Percentiles rank a stretch among this genome's conserved stretches.
Evolutionary conservation across 2,329 filamentous ascomycete genomes (phyloP).

Genomic region (Dactylellina cionopaga): DNA sequence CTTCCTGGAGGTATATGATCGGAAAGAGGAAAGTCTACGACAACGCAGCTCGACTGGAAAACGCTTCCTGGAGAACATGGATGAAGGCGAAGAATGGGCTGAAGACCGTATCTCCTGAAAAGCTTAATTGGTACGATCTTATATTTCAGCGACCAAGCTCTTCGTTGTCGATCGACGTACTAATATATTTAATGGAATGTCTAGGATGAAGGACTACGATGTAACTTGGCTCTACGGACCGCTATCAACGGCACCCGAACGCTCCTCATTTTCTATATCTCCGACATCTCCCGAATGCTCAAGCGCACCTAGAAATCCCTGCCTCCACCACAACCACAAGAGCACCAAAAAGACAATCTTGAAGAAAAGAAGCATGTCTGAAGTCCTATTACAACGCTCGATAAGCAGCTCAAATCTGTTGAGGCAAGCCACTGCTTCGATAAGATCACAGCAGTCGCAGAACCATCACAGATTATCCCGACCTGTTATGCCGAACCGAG

Average conservation of each 20-base stretch:
- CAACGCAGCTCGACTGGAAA: conserved; percentile 85
- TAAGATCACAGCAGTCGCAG: conserved; percentile 80
- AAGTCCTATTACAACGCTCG: conserved; percentile 90
- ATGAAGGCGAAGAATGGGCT: conserved; percentile 89
- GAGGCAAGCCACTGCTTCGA: conserved; percentile 85
- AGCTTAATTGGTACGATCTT: conserved; percentile 82
- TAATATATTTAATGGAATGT: conserved; percentile 21
- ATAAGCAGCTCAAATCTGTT: conserved; percentile 87
- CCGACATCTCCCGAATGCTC: conserved; percentile 62
- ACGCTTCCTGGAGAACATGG: conserved; percentile 97
- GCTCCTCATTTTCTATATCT: conserved; percentile 58
- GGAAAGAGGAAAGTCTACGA: conserved; percentile 80
- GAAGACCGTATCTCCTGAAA: conserved; percentile 87
- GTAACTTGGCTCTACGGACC: conserved; percentile 98
- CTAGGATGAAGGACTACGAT: conserved; percentile 94
- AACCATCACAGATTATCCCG: conserved; percentile 64
- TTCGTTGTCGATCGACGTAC: not conserved
- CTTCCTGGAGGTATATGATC: conserved; percentile 93
- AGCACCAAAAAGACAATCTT: conserved; percentile 86
- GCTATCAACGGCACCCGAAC: conserved; percentile 74
- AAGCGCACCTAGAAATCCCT: conserved; percentile 38
- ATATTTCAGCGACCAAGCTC: not conserved
- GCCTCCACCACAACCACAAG: conserved; percentile 73
- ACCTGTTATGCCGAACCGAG: conserved; percentile 69
- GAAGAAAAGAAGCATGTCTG: conserved; percentile 96